A percentile compares a stretch with the other conserved stretches of the same genome.
Evolutionary conservation across 176 grass and related monocot genomes (phyloP).

Genomic region (Carex kokanica): DNA sequence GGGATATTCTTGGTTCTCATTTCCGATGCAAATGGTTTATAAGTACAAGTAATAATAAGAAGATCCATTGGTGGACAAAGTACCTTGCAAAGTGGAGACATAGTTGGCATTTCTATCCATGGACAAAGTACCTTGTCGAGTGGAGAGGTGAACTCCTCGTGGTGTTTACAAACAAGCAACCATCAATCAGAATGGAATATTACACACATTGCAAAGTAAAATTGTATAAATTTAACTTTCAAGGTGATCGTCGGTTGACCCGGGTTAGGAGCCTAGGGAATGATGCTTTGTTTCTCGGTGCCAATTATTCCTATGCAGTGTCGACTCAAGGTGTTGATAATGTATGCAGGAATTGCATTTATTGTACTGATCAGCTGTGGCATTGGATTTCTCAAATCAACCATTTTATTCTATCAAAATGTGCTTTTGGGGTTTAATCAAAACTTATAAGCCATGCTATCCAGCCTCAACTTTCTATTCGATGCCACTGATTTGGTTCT

Average conservation of each 20-base stretch:
- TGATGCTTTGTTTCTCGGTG: not conserved
- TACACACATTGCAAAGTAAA: not conserved
- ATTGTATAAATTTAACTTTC: not conserved
- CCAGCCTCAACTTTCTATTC: not conserved
- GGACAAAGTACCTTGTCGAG: not conserved
- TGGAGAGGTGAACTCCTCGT: not conserved
- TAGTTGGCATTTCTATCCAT: not conserved
- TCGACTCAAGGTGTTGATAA: not conserved
- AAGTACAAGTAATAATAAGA: not conserved
- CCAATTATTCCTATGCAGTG: not conserved
- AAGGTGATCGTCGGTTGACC: not conserved
- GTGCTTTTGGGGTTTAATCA: not conserved
- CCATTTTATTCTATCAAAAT: not conserved
- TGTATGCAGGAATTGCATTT: not conserved
- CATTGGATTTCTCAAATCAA: not conserved
- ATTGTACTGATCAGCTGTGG: not conserved
- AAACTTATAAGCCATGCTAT: slow-evolving; percentile 5
- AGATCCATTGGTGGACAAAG: not conserved
- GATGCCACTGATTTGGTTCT: slow-evolving; percentile 11
- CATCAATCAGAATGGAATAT: not conserved
- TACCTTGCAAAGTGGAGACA: not conserved
- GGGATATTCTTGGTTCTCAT: not conserved
- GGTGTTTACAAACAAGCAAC: not conserved
- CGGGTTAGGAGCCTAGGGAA: not conserved
- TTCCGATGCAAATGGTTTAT: not conserved